phyloP scores from a whole-genome alignment of 1,284 basidiomycete species.

The Rhodotorula mucilaginosa region DNA sequence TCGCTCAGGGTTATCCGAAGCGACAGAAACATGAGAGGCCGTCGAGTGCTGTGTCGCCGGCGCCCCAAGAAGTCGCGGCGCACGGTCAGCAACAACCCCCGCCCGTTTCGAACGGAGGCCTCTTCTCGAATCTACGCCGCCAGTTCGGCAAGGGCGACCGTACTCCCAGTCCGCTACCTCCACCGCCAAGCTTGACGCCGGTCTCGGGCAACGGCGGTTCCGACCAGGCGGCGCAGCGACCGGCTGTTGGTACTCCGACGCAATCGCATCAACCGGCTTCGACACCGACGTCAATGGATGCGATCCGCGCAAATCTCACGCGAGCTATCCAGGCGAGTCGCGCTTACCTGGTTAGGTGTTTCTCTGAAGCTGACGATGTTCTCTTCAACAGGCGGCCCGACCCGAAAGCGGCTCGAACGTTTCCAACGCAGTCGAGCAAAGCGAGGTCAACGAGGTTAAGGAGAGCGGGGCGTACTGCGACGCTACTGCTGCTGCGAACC shows the following conservation, averaged over 20 bases:
- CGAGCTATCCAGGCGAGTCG: conserved; percentile 30
- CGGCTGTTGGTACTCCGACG: not conserved
- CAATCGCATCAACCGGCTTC: not conserved
- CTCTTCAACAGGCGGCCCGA: conserved; percentile 46
- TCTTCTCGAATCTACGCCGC: conserved; percentile 31
- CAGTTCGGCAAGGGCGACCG: conserved; percentile 20
- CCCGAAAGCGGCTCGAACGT: conserved; percentile 49
- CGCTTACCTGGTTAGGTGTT: not conserved
- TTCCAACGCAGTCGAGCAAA: conserved; percentile 46
- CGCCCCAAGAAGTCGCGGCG: not conserved
- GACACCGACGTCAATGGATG: conserved; percentile 30
- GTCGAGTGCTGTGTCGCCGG: not conserved
- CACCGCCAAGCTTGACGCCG: conserved; percentile 23
- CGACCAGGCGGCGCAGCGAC: not conserved
- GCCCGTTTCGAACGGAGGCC: conserved; percentile 3
- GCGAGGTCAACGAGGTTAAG: conserved; percentile 49
- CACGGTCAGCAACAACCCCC: conserved; percentile 8
- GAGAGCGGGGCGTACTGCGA: conserved; percentile 51
- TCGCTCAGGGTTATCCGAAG: conserved; percentile 43
- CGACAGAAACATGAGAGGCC: not conserved
- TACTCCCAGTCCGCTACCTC: not conserved
- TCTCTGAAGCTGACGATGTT: not conserved
- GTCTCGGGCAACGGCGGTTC: not conserved
- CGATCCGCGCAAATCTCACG: conserved; percentile 33
- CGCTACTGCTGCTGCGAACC: conserved; percentile 45